Percentiles rank a stretch among this genome's conserved stretches.
These are phyloP conservation scores for Penicillium verhagenii DNA, from an alignment of 495 filamentous ascomycete genomes.

Conservation along the genomic window DNA sequence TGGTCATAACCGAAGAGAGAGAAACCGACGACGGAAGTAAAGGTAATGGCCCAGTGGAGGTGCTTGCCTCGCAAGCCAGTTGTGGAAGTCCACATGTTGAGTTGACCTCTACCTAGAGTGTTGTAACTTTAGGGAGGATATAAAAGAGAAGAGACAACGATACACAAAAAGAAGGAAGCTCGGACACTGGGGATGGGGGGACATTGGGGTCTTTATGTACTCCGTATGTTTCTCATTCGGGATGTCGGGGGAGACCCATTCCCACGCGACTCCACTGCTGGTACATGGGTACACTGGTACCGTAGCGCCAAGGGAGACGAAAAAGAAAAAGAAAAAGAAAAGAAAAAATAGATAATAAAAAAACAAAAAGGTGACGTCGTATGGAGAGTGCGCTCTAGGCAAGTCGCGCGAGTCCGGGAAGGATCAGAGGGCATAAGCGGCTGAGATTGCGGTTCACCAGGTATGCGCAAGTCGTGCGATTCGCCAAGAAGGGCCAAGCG, in stretches of 20 bases:
- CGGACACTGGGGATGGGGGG: constrained; percentile 1
- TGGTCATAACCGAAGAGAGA: constrained; percentile 74
- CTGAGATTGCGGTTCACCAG: not conserved
- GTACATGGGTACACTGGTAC: constrained; percentile 1
- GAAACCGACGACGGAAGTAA: constrained; percentile 58
- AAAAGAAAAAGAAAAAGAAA: not conserved
- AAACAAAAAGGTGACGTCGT: not conserved
- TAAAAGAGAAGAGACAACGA: not conserved
- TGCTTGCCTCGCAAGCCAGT: constrained; percentile 34
- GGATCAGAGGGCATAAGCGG: constrained; percentile 3
- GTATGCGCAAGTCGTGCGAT: not conserved
- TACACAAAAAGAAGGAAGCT: not conserved
- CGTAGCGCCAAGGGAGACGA: not conserved
- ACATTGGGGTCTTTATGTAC: not conserved
- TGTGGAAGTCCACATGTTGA: constrained; percentile 43
- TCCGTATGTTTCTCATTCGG: not conserved
- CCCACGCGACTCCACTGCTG: not conserved
- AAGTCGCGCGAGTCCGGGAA: constrained; percentile 6
- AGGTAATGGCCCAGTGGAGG: constrained; percentile 38
- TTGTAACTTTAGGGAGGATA: not conserved
- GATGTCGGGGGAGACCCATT: not conserved
- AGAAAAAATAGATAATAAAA: not conserved
- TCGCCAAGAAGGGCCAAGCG: constrained; percentile 1
- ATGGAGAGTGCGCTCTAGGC: not conserved
- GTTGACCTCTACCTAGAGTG: not conserved